Base-by-base conservation (phyloP, 768 basidiomycete species). In the Botryobasidium botryosum region DNA sequence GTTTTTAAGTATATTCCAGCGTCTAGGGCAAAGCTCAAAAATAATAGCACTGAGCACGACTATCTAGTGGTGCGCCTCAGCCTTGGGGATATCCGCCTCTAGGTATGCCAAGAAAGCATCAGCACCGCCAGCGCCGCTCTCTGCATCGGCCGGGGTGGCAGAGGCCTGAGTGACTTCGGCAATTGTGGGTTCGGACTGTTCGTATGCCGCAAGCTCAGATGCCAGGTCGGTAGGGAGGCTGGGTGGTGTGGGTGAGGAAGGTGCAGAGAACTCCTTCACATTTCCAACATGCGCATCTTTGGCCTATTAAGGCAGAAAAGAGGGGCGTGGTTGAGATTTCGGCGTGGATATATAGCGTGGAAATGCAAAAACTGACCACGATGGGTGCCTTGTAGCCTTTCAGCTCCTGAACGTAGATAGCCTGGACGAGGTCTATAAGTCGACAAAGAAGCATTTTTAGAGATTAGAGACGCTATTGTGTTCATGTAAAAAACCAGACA, bases 271-370 rank as follows among this genome's bases (percentile, higher is more conserved):
- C 42, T 72, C 58, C 65, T 92, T 94, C 49, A 97, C 90, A 46
- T 61, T 67, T 45, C 84, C 85, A 54, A 87, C 75, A 60, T 88
- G 85, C 43, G 88, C 88, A 60, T 94, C 84, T 62, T 84, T 77
- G 50, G 80, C 74, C 91, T 97, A 54, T 41, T 18, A 26, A 31
- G 27, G 38, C 40, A 40, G 40, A 12, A 25, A 24, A 47, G 17
- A 44, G 23, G 35, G 39, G 28, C 5, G 12, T 17, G 28, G 48
- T n/a, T 18, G 24, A 20, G 10, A 41, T 13, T 43, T 38, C 36
- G 35, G 31, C 17, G 36, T 6, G 49, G 36, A 27, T 20, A 32
- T 27, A n/a, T 8, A 47, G 35, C 29, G 40, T 3, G 28, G 2
- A 21, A 12, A 27, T 23, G 17, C 21, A 37, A 40, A 40, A 45